Percentiles rank a stretch among this genome's conserved stretches.
Conservation (phyloP, 148 eudicot species). For the Rhododendron ferrugineum region DNA sequence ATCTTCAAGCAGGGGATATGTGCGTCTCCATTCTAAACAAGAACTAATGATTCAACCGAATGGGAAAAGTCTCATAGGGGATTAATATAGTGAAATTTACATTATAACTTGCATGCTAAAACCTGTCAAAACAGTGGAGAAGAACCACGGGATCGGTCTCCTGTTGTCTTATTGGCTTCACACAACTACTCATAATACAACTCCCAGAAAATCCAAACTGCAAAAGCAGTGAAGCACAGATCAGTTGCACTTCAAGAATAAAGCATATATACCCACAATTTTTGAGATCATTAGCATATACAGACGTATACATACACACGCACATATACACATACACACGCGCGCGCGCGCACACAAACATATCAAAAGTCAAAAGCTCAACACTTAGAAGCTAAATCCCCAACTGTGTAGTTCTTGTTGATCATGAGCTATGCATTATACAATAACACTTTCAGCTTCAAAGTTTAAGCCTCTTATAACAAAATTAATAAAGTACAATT, state of each 20-base stretch:
- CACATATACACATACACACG: too few species aligned
- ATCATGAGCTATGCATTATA: background rate
- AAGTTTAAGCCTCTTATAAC: too few species aligned
- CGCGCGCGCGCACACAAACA: background rate
- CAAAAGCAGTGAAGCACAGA: background rate
- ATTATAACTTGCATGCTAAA: conserved; percentile 3
- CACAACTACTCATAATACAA: conserved; percentile 84
- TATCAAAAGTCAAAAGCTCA: background rate
- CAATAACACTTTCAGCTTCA: too few species aligned
- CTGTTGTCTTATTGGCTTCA: conserved; percentile 48
- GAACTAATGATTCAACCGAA: conserved; percentile 40
- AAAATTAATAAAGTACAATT: background rate
- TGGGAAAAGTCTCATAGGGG: conserved; percentile 4
- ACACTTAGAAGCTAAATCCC: background rate
- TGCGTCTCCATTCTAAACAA: conserved; percentile 85
- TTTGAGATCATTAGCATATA: background rate
- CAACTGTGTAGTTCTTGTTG: background rate
- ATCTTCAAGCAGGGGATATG: conserved; percentile 73
- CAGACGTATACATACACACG: background rate
- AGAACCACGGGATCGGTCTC: conserved; percentile 69
- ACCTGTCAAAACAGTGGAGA: conserved; percentile 90
- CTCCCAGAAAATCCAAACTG: conserved; percentile 43
- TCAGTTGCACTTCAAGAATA: background rate
- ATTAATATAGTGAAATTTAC: background rate
- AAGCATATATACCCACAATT: background rate